Evolutionary conservation across 495 filamentous ascomycete species (phyloP).

Genomic region (Niebla homalea): DNA sequence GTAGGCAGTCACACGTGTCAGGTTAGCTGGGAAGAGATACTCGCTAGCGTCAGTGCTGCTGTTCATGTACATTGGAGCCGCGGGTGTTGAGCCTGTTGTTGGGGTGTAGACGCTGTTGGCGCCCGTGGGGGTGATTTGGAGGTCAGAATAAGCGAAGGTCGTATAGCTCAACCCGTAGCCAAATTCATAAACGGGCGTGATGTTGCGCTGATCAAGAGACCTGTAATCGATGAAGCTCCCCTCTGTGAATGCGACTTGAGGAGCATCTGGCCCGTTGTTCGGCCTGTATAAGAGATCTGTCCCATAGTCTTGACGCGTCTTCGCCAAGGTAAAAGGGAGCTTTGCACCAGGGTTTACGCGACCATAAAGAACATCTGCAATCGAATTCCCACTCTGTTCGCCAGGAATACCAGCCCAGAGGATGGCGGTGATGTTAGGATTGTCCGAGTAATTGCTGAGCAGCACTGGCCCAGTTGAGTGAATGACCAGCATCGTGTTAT

Average conservation of each 20-base stretch:
- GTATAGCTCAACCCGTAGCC: constrained; percentile 87
- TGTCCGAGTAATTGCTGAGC: constrained; percentile 60
- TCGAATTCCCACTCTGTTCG: constrained; percentile 81
- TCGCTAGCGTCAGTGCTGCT: constrained; percentile 47
- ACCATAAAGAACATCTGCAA: constrained; percentile 86
- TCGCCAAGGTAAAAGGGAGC: constrained; percentile 79
- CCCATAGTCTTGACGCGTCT: constrained; percentile 59
- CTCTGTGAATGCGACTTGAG: constrained; percentile 73
- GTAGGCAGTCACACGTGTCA: constrained; percentile 42
- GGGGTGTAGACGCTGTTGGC: constrained; percentile 46
- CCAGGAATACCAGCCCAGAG: constrained; percentile 89
- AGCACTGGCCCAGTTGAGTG: constrained; percentile 76
- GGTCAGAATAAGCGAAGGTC: constrained; percentile 65
- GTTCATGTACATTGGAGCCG: constrained; percentile 60
- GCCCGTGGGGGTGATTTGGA: constrained; percentile 44
- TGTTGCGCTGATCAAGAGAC: constrained; percentile 61
- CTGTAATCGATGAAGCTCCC: constrained; percentile 94
- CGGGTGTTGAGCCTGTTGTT: constrained; percentile 49
- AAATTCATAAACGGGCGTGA: constrained; percentile 78
- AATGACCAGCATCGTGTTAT: constrained; percentile 88
- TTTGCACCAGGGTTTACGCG: constrained; percentile 75
- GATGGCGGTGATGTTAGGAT: constrained; percentile 88
- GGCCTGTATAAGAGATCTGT: constrained; percentile 58
- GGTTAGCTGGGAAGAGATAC: constrained; percentile 60
- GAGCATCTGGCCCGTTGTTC: constrained; percentile 55